A percentile compares a stretch with the other conserved stretches of the same genome.
Evolutionary conservation across 2,329 filamentous ascomycete species (phyloP).

Genomic region (Drechslerella dactyloides): DNA sequence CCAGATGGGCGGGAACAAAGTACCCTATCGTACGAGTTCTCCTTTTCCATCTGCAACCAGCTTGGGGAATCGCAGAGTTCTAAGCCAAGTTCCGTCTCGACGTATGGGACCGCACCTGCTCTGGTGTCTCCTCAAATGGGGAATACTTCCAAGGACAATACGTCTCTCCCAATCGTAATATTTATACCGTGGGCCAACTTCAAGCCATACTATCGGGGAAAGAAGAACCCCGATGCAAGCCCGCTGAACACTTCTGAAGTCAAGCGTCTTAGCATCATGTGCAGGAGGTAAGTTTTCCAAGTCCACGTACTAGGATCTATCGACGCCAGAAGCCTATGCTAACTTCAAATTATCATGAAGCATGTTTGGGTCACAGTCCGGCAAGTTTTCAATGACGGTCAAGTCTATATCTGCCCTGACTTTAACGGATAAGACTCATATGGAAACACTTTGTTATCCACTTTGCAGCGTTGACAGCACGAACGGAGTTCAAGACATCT

Average conservation of each 20-base stretch:
- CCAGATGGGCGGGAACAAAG: slow-evolving; percentile 74
- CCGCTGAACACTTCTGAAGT: slow-evolving; percentile 68
- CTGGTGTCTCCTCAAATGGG: neutral
- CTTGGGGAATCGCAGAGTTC: slow-evolving; percentile 52
- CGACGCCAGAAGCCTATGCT: neutral
- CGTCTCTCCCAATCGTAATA: slow-evolving; percentile 57
- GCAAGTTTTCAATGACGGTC: slow-evolving; percentile 27
- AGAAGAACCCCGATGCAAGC: slow-evolving; percentile 66
- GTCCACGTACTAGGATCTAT: neutral
- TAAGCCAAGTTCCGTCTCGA: no score
- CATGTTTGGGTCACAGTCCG: slow-evolving; percentile 43
- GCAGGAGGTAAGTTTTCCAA: slow-evolving; percentile 69
- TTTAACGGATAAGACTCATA: neutral
- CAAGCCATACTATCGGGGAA: slow-evolving; percentile 75
- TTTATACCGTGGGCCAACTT: slow-evolving; percentile 71
- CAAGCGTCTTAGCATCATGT: slow-evolving; percentile 77
- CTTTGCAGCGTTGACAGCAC: neutral
- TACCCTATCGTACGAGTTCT: slow-evolving; percentile 75
- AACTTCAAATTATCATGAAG: slow-evolving; percentile 5
- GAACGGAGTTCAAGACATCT: neutral
- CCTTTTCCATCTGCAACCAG: slow-evolving; percentile 62
- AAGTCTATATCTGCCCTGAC: slow-evolving; percentile 18
- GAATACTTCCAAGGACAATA: neutral
- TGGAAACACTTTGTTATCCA: neutral
- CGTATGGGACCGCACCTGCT: slow-evolving; percentile 4